phyloP scores from a whole-genome alignment of 345 rosid genomes.

The Atalantia buxifolia region DNA sequence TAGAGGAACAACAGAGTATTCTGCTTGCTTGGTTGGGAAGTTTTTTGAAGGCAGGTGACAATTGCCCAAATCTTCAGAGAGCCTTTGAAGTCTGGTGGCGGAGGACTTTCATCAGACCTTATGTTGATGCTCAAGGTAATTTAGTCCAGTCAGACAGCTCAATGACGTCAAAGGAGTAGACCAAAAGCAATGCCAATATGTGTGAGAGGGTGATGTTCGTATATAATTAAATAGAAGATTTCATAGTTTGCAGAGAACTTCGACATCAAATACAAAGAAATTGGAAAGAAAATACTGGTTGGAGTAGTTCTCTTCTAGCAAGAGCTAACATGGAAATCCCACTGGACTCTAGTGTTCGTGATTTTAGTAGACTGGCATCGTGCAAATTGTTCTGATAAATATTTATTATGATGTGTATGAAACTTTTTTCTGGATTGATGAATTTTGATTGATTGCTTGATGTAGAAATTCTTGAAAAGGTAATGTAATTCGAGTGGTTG shows the following conservation, averaged over 20 bases:
- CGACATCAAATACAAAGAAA: not conserved
- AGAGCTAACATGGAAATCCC: constrained; percentile 12
- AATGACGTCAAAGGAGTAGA: constrained; percentile 21
- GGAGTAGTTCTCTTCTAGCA: not conserved
- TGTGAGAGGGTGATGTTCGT: not conserved
- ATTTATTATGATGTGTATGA: constrained; percentile 10
- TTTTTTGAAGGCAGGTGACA: constrained; percentile 79
- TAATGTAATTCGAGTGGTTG: constrained; percentile 3
- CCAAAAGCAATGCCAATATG: not conserved
- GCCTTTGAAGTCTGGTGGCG: constrained; percentile 99
- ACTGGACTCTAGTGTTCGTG: not conserved
- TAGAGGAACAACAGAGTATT: constrained; percentile 90
- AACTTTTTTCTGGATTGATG: constrained; percentile 8
- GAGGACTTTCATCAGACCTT: constrained; percentile 82
- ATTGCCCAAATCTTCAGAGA: constrained; percentile 94
- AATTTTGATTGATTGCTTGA: constrained; percentile 24
- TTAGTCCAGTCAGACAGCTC: constrained; percentile 30
- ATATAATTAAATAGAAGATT: constrained; percentile 6
- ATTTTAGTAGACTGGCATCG: not conserved
- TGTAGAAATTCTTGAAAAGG: constrained; percentile 1
- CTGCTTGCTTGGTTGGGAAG: constrained; percentile 80
- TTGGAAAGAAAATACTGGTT: not conserved
- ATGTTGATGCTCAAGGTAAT: constrained; percentile 40
- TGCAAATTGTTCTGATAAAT: not conserved
- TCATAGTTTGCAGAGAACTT: not conserved